Conservation (phyloP, 2,329 filamentous ascomycete species). For the Iodosphaeria phyllophila region DNA sequence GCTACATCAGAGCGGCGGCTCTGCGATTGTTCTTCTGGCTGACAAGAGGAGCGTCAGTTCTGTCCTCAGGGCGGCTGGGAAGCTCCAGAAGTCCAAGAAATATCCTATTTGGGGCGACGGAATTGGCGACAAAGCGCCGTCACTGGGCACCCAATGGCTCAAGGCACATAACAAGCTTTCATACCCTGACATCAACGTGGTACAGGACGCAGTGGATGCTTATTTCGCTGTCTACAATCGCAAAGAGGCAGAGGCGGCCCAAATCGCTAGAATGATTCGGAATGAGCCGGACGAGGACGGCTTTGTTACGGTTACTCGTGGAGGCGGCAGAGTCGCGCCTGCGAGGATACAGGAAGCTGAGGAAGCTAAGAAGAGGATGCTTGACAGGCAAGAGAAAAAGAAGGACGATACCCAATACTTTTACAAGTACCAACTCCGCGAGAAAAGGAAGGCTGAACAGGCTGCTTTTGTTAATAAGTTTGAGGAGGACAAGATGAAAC, state of each 20-base stretch:
- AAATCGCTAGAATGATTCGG: conserved; percentile 43
- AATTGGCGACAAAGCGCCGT: conserved; percentile 33
- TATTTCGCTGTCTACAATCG: conserved; percentile 72
- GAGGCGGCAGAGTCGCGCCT: conserved; percentile 54
- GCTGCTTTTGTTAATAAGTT: conserved; percentile 51
- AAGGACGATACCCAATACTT: conserved; percentile 50
- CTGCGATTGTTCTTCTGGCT: conserved; percentile 66
- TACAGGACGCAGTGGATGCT: conserved; percentile 62
- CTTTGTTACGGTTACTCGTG: conserved; percentile 78
- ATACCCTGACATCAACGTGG: conserved; percentile 45
- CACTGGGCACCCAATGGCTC: conserved; percentile 36
- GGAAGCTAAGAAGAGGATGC: conserved; percentile 36
- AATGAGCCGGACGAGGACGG: conserved; percentile 85
- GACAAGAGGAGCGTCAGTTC: conserved; percentile 63
- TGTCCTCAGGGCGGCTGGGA: conserved; percentile 56
- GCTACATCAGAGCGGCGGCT: conserved; percentile 55
- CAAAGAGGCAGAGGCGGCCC: conserved; percentile 46
- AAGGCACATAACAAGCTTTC: conserved; percentile 51
- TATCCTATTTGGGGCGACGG: conserved; percentile 52
- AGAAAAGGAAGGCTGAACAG: conserved; percentile 62
- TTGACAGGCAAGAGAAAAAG: conserved; percentile 45
- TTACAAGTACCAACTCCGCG: conserved; percentile 68
- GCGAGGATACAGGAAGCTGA: conserved; percentile 55
- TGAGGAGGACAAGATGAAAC: conserved; percentile 56
- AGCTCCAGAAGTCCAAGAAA: conserved; percentile 37